Percentiles rank a stretch among this genome's conserved stretches.
phyloP scores from a whole-genome alignment of 2,329 filamentous ascomycete genomes.

The Pestalotiopsis sp. region DNA sequence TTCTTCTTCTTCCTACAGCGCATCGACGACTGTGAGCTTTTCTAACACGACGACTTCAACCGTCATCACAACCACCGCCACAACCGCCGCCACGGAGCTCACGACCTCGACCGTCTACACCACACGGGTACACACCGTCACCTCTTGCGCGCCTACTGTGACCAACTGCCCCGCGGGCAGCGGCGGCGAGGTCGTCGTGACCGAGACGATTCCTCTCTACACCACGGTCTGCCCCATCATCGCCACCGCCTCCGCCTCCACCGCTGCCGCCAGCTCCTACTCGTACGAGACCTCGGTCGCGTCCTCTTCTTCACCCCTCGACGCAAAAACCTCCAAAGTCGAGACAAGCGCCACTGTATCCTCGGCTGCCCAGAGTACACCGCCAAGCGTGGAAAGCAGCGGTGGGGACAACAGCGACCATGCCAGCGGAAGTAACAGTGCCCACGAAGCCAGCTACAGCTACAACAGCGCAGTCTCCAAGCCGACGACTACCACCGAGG shows the following conservation, averaged over 20 bases:
- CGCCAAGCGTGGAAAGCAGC: background rate
- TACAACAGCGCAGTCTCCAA: background rate
- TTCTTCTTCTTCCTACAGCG: background rate
- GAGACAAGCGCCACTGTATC: conserved; percentile 27
- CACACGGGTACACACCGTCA: conserved; percentile 37
- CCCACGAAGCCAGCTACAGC: background rate
- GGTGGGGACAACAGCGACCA: no score
- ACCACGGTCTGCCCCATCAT: conserved; percentile 48
- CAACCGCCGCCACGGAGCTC: conserved; percentile 15
- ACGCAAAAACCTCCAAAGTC: conserved; percentile 16
- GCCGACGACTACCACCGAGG: background rate
- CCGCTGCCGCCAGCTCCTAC: background rate
- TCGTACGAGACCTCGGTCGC: background rate
- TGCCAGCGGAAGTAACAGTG: background rate
- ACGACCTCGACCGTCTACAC: conserved; percentile 31
- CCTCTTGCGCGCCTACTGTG: conserved; percentile 33
- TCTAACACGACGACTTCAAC: background rate
- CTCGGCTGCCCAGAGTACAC: conserved; percentile 16
- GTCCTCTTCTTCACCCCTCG: conserved; percentile 15
- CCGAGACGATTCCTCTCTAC: conserved; percentile 43
- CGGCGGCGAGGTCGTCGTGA: conserved; percentile 39
- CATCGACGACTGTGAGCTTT: background rate
- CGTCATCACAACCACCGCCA: background rate
- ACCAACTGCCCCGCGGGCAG: conserved; percentile 38
- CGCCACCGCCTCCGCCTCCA: no score